Base-by-base conservation (phyloP, 352 stramenopile species). In the Phytophthora ohioensis region DNA sequence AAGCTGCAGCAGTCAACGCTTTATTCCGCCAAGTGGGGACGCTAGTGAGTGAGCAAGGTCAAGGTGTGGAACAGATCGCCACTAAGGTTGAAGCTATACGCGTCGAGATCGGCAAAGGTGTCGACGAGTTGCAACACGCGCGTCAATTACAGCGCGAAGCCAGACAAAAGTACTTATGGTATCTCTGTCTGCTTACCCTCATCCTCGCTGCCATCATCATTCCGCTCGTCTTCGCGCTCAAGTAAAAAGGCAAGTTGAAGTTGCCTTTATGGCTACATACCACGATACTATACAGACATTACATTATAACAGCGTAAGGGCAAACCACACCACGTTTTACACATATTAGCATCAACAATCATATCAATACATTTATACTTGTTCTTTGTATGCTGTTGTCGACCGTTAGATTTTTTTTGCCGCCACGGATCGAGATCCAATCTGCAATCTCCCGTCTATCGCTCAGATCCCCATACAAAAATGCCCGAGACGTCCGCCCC, bases 11-110 rank as follows among this genome's bases (percentile, higher is more conserved):
- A 13, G 83, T 95, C 15, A 90, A 90, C 55, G 78, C 87, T 17
- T 64, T 92, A 5, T 93, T 93, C 70, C 84, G 80, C 36, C 72
- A 93, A 55, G 84, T 93, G 1, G 82, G 82, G 32, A 66, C 70
- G n/a, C 79, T 93, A 52, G 70, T 92, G 6, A 71, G 71, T 42
- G 79, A 92, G 56, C 85, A 91, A 59, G 83, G 84, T 48, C 82
- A 90, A 13, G 86, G 81, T 12, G 84, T 93, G 38, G 80, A 92
- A 54, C 71, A 89, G 63, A 93, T 95, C 71, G 79, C 84, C 57
- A 71, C 67, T 60, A 93, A 94, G 57, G 82, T 94, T 11, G 87
- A 93, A 51, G 73, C 73, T 8, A 85, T 94, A 13, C 76, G 80
- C 32, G 78, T 95, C 30, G 81, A 91, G 71, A 95, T 95, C 68